Base-by-base conservation (phyloP, 73 alveolate genomes). In the Paraurostyla sp. region DNA sequence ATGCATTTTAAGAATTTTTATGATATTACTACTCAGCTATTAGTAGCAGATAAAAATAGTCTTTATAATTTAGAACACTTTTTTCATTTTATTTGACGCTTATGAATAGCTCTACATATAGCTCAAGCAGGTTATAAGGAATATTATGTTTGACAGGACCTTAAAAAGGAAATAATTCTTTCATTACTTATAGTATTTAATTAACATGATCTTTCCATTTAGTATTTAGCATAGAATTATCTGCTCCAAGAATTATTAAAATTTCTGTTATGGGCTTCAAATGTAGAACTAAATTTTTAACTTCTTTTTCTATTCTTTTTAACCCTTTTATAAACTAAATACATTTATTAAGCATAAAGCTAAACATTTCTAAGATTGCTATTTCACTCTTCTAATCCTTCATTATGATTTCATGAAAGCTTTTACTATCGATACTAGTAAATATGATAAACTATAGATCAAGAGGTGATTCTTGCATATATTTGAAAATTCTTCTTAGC, bases 121-220 rank as follows among this genome's bases (percentile, higher is more conserved):
- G 18, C 23, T 65, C 56, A 18, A 65, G 7, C 13, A 65, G 25
- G 23, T 65, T 65, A 58, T 22, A 65, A 38, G 82, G 82, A 36
- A 58, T 56, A 65, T 65, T 65, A 35, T 1, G 25, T 32, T 33
- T 6, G 41, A 58, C 1, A 18, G 9, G 0, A 15, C 25, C 11
- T 23, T 65, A 56, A 4, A 18, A 36, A 11, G 42, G 58, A 22
- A 65, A 65, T 35, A 65, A 13, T 3, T 65, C 82, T 6, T 13
- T 38, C 13, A 65, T 9, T 38, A 20, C 41, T 38, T 4, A 4
- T 1, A 65, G 35, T 9, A 38, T 36, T 36, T 65, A 35, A 38
- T 65, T 65, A 1, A 65, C 11, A 65, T 65, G 60, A 38, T 38
- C 41, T 38, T 35, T 65, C 82, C 82, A 65, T 11, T 65, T 65